Evolutionary conservation across 345 rosid genomes (phyloP).

Genomic region (Eucalyptus cloeziana): DNA sequence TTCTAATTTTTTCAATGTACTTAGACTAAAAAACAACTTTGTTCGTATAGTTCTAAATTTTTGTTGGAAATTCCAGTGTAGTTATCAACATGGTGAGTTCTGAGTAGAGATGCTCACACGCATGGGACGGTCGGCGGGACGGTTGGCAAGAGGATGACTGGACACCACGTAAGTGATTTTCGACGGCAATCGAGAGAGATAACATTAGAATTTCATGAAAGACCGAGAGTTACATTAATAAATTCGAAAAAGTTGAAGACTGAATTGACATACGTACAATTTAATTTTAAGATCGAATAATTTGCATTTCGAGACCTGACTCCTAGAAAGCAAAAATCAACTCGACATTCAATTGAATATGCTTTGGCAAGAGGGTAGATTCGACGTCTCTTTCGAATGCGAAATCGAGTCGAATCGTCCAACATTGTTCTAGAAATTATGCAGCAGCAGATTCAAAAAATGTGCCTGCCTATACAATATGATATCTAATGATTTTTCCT

Average conservation of each 20-base stretch:
- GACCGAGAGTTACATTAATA: not conserved
- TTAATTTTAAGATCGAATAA: not conserved
- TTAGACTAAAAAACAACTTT: too few species aligned
- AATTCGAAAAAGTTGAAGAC: rapidly evolving
- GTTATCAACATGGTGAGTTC: rapidly evolving
- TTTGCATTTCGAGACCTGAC: not conserved
- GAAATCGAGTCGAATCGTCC: not conserved
- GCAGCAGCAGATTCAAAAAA: not conserved
- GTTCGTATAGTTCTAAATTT: rapidly evolving
- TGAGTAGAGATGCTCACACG: rapidly evolving
- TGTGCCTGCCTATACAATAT: not conserved
- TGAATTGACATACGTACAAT: rapidly evolving
- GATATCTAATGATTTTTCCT: not conserved
- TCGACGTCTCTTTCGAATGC: not conserved
- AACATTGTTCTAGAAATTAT: not conserved
- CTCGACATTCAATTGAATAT: not conserved
- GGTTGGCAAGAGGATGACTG: not conserved
- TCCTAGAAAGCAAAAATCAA: rapidly evolving
- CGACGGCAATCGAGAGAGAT: rapidly evolving
- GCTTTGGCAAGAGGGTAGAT: not conserved
- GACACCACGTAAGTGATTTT: not conserved
- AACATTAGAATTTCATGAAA: not conserved
- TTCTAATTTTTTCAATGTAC: rapidly evolving
- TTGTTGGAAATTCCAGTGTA: rapidly evolving
- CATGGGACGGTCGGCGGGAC: rapidly evolving